Evolutionary conservation across 768 basidiomycete genomes (phyloP), one percentile per base, ranked within the genome.

Genomic region (Daedaleopsis nitida): DNA sequence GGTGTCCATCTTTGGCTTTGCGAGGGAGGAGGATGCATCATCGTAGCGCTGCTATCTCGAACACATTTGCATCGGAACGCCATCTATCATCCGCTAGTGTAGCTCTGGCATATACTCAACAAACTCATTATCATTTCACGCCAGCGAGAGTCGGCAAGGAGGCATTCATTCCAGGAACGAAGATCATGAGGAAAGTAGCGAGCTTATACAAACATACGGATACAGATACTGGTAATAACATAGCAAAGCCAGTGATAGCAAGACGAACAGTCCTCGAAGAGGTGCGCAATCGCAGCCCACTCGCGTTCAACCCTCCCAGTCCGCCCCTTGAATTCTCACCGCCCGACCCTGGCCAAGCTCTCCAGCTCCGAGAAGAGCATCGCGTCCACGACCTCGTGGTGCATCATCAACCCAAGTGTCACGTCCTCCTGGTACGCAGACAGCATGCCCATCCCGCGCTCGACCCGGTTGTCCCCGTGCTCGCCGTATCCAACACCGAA

Each of bases 401-500:
- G 76, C 82, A 89, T 83, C 76, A 92, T 75, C 66, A 92, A 73
- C 32, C 87, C 84, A 86, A 87, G 88, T 42, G 86, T 80, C 34
- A 86, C 70, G 45, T 80, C 78, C 55, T 88, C 89, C 62, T 87
- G 84, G 69, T 88, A 81, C 9, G 87, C 87, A 55, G 86, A 89
- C 35, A 92, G 77, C 56, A 94, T 73, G 2, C 92, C 92, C 19
- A 85, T 87, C 8, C 92, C 92, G 62, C 80, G 85, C 72, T 94
- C 91, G 50, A 81, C 75, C 11, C 78, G 78, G 17, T 73, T 81
- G 66, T 92, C 89, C 9, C 84, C 86, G 45, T 83, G 80, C 70
- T 92, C 92, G 1, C 88, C 85, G 68, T 88, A 92, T 14, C 90
- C 92, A 82, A 94, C 89, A n/a, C 91, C 92, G 70, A 92, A 94